Conservation (phyloP, 768 basidiomycete species). For the Suillus subaureus region DNA sequence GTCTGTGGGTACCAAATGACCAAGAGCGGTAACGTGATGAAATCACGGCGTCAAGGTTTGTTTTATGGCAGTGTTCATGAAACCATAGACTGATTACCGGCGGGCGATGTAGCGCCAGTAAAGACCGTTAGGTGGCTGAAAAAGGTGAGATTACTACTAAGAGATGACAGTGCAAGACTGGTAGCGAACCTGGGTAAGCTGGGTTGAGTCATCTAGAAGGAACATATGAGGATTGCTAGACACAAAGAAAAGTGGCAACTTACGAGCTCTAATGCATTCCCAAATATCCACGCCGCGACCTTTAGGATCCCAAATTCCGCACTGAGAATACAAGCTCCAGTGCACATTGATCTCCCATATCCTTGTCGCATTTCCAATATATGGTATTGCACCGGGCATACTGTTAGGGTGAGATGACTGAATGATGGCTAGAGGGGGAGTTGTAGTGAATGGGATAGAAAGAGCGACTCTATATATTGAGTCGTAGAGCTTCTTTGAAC, state of each 20-base stretch:
- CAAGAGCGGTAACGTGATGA: neutral
- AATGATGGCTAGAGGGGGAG: neutral
- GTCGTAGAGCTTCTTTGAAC: neutral
- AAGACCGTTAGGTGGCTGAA: slow-evolving; percentile 43
- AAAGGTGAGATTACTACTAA: neutral
- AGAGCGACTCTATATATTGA: neutral
- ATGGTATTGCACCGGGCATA: slow-evolving; percentile 31
- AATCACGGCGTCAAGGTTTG: slow-evolving; percentile 3
- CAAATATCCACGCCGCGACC: slow-evolving; percentile 72
- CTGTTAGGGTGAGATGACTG: slow-evolving; percentile 13
- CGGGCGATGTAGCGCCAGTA: slow-evolving; percentile 54
- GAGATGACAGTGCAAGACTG: slow-evolving; percentile 8
- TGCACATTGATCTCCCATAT: slow-evolving; percentile 71
- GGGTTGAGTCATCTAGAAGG: slow-evolving; percentile 58
- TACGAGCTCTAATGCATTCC: slow-evolving; percentile 74
- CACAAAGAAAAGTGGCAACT: slow-evolving; percentile 27
- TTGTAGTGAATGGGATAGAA: neutral
- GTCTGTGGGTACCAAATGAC: neutral
- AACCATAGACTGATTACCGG: slow-evolving; percentile 28
- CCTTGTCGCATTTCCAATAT: slow-evolving; percentile 63
- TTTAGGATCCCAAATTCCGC: slow-evolving; percentile 70
- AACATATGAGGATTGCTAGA: slow-evolving; percentile 9
- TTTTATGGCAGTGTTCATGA: neutral
- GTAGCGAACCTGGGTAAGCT: slow-evolving; percentile 40
- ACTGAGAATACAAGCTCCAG: slow-evolving; percentile 68